Percentiles rank a stretch among this genome's conserved stretches.
These are phyloP conservation scores for Penicillium paxilli DNA, from an alignment of 495 filamentous ascomycete genomes.

Conservation along the genomic window DNA sequence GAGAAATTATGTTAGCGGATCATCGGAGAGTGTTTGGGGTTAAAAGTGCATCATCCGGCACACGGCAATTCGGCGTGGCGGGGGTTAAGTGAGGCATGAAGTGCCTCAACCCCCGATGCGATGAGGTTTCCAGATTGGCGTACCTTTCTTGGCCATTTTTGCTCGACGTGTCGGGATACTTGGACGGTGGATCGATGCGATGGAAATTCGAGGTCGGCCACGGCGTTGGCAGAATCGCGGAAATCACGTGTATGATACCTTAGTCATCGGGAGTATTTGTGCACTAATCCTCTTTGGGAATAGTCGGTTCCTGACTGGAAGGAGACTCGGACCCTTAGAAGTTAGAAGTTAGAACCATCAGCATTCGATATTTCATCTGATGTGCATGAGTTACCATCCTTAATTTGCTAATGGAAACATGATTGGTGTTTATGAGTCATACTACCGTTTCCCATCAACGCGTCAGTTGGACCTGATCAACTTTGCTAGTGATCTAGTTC, in stretches of 20 bases:
- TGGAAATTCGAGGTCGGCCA: slow-evolving; percentile 18
- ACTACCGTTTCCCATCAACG: no score
- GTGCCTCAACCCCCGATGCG: no score
- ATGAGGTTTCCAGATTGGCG: not conserved
- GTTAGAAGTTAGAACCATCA: no score
- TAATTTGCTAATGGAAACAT: no score
- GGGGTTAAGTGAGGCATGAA: no score
- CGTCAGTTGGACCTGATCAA: no score
- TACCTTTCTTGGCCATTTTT: slow-evolving; percentile 39
- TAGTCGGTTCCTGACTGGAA: not conserved
- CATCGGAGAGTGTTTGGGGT: slow-evolving; percentile 1
- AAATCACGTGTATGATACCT: slow-evolving; percentile 10
- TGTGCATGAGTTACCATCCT: no score
- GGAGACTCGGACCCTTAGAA: no score
- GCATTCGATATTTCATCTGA: no score
- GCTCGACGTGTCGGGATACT: slow-evolving; percentile 16
- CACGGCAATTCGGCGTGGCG: not conserved
- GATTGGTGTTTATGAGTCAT: no score
- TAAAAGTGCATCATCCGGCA: not conserved
- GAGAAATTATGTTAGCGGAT: slow-evolving; percentile 8
- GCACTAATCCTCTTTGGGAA: not conserved
- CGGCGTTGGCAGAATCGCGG: slow-evolving; percentile 11
- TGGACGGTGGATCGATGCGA: slow-evolving; percentile 11
- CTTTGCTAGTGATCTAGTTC: no score
- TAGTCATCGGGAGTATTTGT: slow-evolving; percentile 9